Percentiles rank a stretch among this genome's conserved stretches.
Conservation (phyloP, 352 stramenopile species). For the Pythium chondricola region DNA sequence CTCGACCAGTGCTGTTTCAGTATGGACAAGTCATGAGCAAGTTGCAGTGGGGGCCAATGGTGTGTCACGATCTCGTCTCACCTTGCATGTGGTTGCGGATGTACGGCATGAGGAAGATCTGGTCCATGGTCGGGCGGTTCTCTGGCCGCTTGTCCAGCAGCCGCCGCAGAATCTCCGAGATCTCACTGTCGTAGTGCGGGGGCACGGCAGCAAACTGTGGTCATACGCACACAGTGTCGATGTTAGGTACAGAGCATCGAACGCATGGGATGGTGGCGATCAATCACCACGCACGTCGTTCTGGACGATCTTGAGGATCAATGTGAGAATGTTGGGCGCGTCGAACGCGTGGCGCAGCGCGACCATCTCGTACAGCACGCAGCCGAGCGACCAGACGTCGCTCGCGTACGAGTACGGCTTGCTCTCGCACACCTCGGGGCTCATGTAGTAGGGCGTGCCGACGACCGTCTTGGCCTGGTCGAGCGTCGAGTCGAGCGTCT, state of each 20-base stretch:
- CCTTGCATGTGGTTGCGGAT: conserved; percentile 74
- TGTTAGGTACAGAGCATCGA: neutral
- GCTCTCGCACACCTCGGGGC: conserved; percentile 90
- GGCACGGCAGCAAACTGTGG: conserved; percentile 44
- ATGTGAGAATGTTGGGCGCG: conserved; percentile 71
- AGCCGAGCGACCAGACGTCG: conserved; percentile 92
- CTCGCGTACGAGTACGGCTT: conserved; percentile 89
- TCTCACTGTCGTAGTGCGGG: conserved; percentile 46
- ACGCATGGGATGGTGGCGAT: no score
- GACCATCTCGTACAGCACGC: conserved; percentile 88
- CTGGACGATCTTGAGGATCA: conserved; percentile 83
- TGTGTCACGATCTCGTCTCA: neutral
- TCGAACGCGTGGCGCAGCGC: conserved; percentile 83
- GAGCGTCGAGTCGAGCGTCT: conserved; percentile 74
- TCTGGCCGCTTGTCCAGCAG: conserved; percentile 66
- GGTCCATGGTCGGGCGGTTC: conserved; percentile 56
- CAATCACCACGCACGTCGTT: conserved; percentile 45
- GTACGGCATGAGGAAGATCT: conserved; percentile 69
- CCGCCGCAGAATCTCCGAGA: conserved; percentile 41
- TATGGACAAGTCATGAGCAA: neutral
- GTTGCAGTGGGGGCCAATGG: neutral
- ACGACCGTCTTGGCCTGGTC: conserved; percentile 88
- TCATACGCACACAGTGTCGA: neutral
- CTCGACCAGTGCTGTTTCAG: conserved; percentile 29
- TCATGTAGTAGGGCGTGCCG: conserved; percentile 93